Evolutionary conservation across 176 grass and related monocot species (phyloP).

Genomic region (Poa annua): DNA sequence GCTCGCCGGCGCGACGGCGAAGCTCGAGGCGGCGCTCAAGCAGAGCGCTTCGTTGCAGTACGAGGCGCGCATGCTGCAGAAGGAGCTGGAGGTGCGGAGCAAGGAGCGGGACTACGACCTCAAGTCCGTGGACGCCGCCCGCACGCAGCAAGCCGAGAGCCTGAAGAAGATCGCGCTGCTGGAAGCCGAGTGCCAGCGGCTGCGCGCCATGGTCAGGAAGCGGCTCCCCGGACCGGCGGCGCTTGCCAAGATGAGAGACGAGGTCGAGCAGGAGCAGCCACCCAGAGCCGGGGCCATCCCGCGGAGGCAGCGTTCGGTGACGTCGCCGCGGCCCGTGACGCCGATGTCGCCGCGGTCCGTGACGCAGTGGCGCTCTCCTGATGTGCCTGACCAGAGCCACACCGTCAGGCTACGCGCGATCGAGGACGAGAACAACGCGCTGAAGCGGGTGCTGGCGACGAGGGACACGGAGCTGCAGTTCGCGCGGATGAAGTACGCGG

Average conservation of each 20-base stretch:
- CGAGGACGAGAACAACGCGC: constrained; percentile 78
- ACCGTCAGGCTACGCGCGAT: constrained; percentile 55
- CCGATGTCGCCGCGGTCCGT: constrained; percentile 40
- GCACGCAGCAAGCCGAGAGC: constrained; percentile 65
- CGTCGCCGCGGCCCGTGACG: background rate
- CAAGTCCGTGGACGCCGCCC: constrained; percentile 68
- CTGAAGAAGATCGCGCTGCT: constrained; percentile 57
- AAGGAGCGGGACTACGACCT: constrained; percentile 73
- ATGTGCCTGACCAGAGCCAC: background rate
- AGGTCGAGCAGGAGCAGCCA: constrained; percentile 47
- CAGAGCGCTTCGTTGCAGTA: constrained; percentile 64
- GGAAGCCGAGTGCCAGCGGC: constrained; percentile 82
- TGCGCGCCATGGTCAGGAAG: constrained; percentile 77
- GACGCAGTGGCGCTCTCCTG: constrained; percentile 44
- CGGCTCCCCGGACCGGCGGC: constrained; percentile 76
- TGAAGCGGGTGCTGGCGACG: constrained; percentile 71
- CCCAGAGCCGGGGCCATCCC: constrained; percentile 34
- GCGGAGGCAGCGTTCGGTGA: constrained; percentile 39
- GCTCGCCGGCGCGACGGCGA: constrained; percentile 49
- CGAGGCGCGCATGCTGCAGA: constrained; percentile 81
- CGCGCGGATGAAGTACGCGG: constrained; percentile 54
- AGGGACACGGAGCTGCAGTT: constrained; percentile 68
- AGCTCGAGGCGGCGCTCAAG: constrained; percentile 68
- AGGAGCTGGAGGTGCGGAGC: constrained; percentile 77
- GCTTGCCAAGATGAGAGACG: constrained; percentile 79